Conservation (phyloP, 257 asterid species). For the Ballota nigra region DNA sequence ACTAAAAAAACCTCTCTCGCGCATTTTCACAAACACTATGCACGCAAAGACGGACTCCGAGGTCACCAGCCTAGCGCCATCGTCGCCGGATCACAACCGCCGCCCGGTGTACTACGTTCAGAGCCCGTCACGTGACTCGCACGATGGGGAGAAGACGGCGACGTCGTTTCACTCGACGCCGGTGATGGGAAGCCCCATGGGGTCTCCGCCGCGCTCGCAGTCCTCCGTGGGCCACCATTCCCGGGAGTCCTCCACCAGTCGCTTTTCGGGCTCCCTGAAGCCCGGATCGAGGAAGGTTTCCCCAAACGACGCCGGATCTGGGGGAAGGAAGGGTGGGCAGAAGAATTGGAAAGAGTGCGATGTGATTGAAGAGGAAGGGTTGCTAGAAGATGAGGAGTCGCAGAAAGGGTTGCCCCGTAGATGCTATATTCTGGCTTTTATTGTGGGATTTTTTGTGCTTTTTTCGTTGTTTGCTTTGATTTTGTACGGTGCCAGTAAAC, state of each 20-base stretch:
- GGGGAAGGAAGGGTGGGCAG: constrained; percentile 40
- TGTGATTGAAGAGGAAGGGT: constrained; percentile 79
- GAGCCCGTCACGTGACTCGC: constrained; percentile 91
- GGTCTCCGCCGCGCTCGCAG: constrained; percentile 90
- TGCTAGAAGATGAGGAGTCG: constrained; percentile 50
- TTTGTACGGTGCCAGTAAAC: constrained; percentile 63
- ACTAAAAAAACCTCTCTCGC: background rate
- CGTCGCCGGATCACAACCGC: constrained; percentile 80
- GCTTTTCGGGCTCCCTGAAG: constrained; percentile 76
- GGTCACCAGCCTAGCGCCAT: constrained; percentile 79
- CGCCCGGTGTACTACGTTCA: constrained; percentile 88
- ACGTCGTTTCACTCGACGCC: constrained; percentile 87
- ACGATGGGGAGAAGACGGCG: constrained; percentile 89
- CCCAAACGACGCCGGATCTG: constrained; percentile 72
- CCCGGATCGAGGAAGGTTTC: constrained; percentile 74
- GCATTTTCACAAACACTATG: constrained; percentile 37
- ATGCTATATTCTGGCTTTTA: constrained; percentile 59
- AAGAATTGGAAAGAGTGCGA: constrained; percentile 58
- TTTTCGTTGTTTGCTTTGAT: constrained; percentile 66
- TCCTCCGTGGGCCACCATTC: constrained; percentile 87
- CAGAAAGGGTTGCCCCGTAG: constrained; percentile 49
- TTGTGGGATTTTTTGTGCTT: constrained; percentile 56
- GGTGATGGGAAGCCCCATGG: constrained; percentile 66
- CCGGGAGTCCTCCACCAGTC: constrained; percentile 83
- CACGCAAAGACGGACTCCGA: constrained; percentile 94